A percentile compares a stretch with the other conserved stretches of the same genome.
Conservation (phyloP, 495 filamentous ascomycete genomes). For the Aspergillus hancockii region DNA sequence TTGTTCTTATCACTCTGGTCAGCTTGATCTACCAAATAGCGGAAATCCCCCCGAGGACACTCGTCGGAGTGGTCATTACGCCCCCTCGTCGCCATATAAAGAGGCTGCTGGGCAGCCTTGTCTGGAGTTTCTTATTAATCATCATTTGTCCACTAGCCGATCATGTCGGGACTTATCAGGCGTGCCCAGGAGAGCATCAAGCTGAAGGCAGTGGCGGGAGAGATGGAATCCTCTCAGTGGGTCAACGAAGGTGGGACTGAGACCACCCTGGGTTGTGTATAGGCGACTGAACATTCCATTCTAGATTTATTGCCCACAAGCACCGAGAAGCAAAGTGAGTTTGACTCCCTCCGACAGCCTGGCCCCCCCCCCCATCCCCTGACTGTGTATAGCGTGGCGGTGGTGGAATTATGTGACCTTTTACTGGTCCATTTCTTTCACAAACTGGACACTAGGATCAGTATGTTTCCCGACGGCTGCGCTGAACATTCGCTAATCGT, state of each 20-base stretch:
- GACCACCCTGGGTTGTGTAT: neutral
- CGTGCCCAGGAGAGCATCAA: neutral
- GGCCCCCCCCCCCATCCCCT: neutral
- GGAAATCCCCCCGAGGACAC: too few species aligned
- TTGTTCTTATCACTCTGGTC: too few species aligned
- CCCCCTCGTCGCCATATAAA: too few species aligned
- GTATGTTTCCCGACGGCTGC: neutral
- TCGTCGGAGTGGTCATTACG: too few species aligned
- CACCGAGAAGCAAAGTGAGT: constrained; percentile 17
- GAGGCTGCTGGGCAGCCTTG: too few species aligned
- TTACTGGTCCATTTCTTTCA: constrained; percentile 41
- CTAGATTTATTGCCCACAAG: constrained; percentile 19
- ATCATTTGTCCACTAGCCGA: neutral
- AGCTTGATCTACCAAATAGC: too few species aligned
- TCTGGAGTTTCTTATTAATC: too few species aligned
- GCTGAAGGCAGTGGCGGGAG: neutral
- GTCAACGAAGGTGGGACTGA: neutral
- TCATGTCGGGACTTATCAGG: neutral
- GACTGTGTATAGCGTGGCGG: constrained; percentile 22
- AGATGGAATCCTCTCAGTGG: neutral
- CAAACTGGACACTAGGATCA: constrained; percentile 43
- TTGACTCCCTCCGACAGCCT: neutral
- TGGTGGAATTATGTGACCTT: constrained; percentile 44
- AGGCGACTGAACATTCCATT: neutral
- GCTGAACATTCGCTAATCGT: neutral